Evolutionary conservation across 768 basidiomycete species (phyloP), one percentile per base, ranked within the genome.

Genomic region (Lyophyllum semitale): DNA sequence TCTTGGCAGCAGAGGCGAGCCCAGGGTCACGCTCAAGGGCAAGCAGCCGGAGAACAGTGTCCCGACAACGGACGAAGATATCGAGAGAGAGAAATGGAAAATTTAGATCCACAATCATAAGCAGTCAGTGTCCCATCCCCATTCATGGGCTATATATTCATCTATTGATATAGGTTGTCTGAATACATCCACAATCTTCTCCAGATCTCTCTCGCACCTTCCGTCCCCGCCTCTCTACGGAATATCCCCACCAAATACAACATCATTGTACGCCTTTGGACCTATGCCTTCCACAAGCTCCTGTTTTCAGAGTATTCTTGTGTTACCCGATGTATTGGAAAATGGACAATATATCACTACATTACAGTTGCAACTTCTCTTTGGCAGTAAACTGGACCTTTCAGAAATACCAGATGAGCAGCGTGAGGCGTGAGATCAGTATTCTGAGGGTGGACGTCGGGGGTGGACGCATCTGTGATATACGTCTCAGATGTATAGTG

Each of bases 181-280:
- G 95, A 98, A 61, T 82, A 84, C 55, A 93, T 96, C 62, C 93
- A 95, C 70, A 88, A 91, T 56, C 83, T 99, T 25, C 82, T 99
- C 50, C 81, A 85, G 35, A 84, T 96, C 1, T 91, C 94, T 0
- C 82, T 93, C 37, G 87, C 95, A 2, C 93, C 95, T 0, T 84
- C 84, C 9, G 88, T 96, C 0, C 96, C 97, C 0, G 86, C 91
- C 0, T 95, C 94, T 0, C 75, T 98, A 1, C 89, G 94, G 42
- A 86, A 88, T 54, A 91, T 98, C 46, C 93, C 96, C 0, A 85
- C 83, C 35, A 95, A 95, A 64, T 98, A 98, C 77, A 97, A 97
- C 72, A 95, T 98, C 63, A 91, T 96, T 56, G 86, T 88, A 38
- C 85, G 96, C 9, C 79, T 98, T 0, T 98, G 97, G 97, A 88